Percentiles rank a stretch among this genome's conserved stretches.
Conservation (phyloP, 78 protist species). For the Dictyostelium purpureum region DNA sequence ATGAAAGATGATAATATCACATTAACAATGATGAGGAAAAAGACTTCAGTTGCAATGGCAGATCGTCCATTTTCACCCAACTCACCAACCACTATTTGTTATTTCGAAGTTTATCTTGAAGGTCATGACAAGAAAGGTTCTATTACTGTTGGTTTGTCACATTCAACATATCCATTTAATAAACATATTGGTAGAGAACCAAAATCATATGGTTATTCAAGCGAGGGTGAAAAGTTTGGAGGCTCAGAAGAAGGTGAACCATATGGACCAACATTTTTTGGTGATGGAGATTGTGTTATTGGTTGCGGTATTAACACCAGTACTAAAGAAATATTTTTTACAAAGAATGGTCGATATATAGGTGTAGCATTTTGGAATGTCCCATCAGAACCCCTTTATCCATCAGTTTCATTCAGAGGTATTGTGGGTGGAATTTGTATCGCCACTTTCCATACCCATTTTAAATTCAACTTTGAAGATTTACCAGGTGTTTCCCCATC, state of each 20-base stretch:
- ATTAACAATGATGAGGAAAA: conserved; percentile 38
- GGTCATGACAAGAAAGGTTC: conserved; percentile 47
- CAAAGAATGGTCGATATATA: conserved; percentile 47
- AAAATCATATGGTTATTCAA: conserved; percentile 29
- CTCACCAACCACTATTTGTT: not conserved
- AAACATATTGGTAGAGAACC: conserved; percentile 67
- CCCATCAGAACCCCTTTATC: conserved; percentile 33
- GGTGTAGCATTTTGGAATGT: conserved; percentile 69
- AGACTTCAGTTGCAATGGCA: conserved; percentile 43
- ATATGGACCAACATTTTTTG: conserved; percentile 9
- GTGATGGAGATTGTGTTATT: conserved; percentile 31
- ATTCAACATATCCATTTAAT: conserved; percentile 23
- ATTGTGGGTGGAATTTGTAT: conserved; percentile 7
- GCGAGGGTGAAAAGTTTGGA: conserved; percentile 56
- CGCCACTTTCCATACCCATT: conserved; percentile 29
- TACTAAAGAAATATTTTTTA: conserved; percentile 58
- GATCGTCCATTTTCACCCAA: conserved; percentile 45
- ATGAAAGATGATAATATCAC: conserved; percentile 39
- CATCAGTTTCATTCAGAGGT: conserved; percentile 42
- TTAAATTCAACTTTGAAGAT: conserved; percentile 9
- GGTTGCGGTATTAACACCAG: conserved; percentile 62
- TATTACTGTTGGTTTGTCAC: conserved; percentile 57
- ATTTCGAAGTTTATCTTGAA: conserved; percentile 64
- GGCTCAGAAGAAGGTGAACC: conserved; percentile 45
- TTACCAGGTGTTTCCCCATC: conserved; percentile 53